Percentiles rank a stretch among this genome's conserved stretches.
These are phyloP conservation scores for Tetraselmis striata DNA, from an alignment of 139 green algal genomes.

Conservation along the genomic window DNA sequence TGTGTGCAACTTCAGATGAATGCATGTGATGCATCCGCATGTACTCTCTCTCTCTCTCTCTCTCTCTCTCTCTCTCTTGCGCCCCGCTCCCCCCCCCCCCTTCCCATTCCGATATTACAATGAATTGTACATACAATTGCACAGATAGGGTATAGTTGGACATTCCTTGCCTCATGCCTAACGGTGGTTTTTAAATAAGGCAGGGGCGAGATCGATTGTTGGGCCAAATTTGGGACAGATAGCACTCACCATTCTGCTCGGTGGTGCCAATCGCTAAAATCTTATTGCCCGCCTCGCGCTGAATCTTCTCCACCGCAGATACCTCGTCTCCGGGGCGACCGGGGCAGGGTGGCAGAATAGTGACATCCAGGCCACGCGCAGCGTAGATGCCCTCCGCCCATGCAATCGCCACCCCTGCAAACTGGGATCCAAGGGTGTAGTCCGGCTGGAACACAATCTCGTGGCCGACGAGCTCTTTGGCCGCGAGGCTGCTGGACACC, in stretches of 20 bases:
- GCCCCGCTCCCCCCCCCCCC: too few species aligned
- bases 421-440: not conserved
- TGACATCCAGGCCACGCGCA: not conserved
- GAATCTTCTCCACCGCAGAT: not conserved
- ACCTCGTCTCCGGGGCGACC: not conserved
- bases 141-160: too few species aligned
- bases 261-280: not conserved
- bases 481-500: not conserved
- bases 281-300: not conserved
- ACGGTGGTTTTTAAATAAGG: too few species aligned
- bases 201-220: too few species aligned
- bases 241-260: not conserved
- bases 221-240: too few species aligned
- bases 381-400: not conserved
- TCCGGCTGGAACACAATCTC: not conserved
- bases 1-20: too few species aligned
- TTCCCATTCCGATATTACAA: too few species aligned
- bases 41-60: too few species aligned
- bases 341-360: not conserved
- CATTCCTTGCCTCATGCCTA: too few species aligned
- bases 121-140: too few species aligned
- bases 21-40: too few species aligned
- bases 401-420: not conserved
- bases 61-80: too few species aligned
- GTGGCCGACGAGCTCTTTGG: not conserved